These are phyloP conservation scores for Fusarium anthophilum DNA, from an alignment of 2,329 filamentous ascomycete genomes.

Conservation along the genomic window DNA sequence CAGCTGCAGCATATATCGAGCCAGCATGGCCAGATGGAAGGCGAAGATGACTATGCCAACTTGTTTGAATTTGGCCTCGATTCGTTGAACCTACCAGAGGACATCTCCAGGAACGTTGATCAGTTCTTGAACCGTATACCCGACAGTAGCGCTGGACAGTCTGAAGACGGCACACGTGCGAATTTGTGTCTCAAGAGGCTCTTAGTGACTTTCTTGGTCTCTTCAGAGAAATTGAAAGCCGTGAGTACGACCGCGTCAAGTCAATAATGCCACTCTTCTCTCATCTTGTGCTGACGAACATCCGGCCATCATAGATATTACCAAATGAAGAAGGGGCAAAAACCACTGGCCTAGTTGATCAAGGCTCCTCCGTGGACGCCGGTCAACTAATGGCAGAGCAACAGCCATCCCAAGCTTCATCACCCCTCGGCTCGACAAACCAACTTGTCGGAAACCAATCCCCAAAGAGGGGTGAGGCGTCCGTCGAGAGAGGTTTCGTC, in stretches of 20 bases:
- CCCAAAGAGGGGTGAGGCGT: background rate
- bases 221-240: background rate
- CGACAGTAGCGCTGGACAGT: fast-evolving
- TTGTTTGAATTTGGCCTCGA: background rate
- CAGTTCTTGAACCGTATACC: background rate
- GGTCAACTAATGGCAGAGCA: background rate
- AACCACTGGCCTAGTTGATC: no score
- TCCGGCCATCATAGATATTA: background rate
- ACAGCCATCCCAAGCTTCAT: background rate
- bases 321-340: background rate
- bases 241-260: background rate
- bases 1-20: background rate
- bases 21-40: background rate
- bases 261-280: background rate
- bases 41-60: fast-evolving
- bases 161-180: background rate
- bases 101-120: fast-evolving
- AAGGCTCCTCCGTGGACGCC: background rate
- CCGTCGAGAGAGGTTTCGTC: background rate
- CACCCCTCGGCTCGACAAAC: no score
- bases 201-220: background rate
- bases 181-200: background rate
- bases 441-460: background rate
- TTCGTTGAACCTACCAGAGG: background rate
- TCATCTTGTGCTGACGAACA: background rate